Conservation (phyloP, 2,329 filamentous ascomycete species). For the Magnaporthales sp. region DNA sequence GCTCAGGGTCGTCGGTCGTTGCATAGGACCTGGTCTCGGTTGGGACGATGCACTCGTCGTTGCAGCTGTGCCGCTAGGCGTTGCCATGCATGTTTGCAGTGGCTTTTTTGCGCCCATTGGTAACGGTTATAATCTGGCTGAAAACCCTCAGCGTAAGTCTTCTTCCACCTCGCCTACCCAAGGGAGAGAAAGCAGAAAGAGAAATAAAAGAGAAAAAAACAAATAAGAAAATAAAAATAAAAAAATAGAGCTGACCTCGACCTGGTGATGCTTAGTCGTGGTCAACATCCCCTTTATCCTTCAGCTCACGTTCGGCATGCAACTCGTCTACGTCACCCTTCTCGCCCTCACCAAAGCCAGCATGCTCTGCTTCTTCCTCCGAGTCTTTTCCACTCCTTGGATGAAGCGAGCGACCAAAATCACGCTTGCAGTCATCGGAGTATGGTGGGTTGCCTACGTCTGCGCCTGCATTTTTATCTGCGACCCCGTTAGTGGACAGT, state of each 20-base stretch:
- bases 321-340: constrained; percentile 25
- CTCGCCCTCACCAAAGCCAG: constrained; percentile 26
- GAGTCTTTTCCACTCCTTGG: constrained; percentile 25
- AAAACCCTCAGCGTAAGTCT: not conserved
- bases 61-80: not conserved
- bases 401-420: constrained; percentile 21
- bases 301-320: constrained; percentile 27
- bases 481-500: constrained; percentile 16
- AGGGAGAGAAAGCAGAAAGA: not conserved
- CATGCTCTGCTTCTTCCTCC: constrained; percentile 32
- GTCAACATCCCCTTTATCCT: constrained; percentile 7
- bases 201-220: not conserved
- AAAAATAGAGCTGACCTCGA: not conserved
- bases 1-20: constrained; percentile 18
- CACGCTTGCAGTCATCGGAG: constrained; percentile 15
- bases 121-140: not conserved
- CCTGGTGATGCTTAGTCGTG: constrained; percentile 16
- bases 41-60: constrained; percentile 23
- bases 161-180: not conserved
- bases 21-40: constrained; percentile 22
- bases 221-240: not conserved
- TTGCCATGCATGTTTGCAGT: not conserved
- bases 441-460: constrained; percentile 18
- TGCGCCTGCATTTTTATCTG: constrained; percentile 21
- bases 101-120: not conserved